A percentile compares a stretch with the other conserved stretches of the same genome.
phyloP scores from a whole-genome alignment of 768 basidiomycete genomes.

The Suillus lakei region DNA sequence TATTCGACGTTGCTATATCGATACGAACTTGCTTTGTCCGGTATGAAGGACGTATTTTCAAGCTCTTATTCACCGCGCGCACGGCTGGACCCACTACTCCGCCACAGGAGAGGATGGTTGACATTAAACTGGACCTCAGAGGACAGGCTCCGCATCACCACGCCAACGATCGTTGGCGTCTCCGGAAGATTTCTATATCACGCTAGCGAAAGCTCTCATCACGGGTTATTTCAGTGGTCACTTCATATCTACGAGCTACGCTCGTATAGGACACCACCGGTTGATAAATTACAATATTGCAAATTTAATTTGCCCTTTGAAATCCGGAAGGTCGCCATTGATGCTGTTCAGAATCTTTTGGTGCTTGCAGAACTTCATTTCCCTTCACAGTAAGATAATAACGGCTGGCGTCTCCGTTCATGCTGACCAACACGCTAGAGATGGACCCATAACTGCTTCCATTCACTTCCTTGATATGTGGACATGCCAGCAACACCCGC shows the following conservation, averaged over 20 bases:
- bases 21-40: constrained; percentile 37
- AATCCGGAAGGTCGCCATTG: constrained; percentile 38
- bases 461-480: constrained; percentile 60
- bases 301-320: constrained; percentile 39
- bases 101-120: constrained; percentile 38
- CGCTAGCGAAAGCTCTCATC: constrained; percentile 36
- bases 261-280: constrained; percentile 33
- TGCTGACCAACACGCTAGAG: constrained; percentile 18
- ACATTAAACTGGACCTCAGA: constrained; percentile 35
- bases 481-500: constrained; percentile 58
- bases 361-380: constrained; percentile 34
- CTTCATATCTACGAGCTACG: constrained; percentile 39
- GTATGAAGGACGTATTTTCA: constrained; percentile 32
- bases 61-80: constrained; percentile 21
- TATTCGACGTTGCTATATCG: constrained; percentile 37
- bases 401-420: not conserved
- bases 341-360: constrained; percentile 34
- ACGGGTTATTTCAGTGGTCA: constrained; percentile 37
- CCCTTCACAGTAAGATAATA: constrained; percentile 27
- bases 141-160: constrained; percentile 34
- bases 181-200: constrained; percentile 38
- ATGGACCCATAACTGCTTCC: constrained; percentile 27
- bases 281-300: constrained; percentile 32
- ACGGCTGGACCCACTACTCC: constrained; percentile 34
- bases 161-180: constrained; percentile 38